Percentiles rank a stretch among this genome's conserved stretches.
Conservation (phyloP, 1,139 yeast genomes). For the Geotrichum macrosporum region DNA sequence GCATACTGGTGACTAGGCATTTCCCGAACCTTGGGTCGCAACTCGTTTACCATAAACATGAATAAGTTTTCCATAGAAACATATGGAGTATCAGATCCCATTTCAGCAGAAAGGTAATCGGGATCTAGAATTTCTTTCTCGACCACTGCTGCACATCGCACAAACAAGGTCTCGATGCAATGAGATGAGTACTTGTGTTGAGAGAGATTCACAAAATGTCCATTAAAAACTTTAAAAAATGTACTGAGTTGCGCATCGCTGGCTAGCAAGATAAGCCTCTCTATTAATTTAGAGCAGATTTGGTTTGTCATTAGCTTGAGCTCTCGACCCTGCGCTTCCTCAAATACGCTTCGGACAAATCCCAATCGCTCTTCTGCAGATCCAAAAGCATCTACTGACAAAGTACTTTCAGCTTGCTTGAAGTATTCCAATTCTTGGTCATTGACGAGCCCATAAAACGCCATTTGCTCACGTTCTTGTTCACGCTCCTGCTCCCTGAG, state of each 20-base stretch:
- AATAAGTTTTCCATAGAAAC: slow-evolving; percentile 50
- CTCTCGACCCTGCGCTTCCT: slow-evolving; percentile 87
- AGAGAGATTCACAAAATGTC: slow-evolving; percentile 69
- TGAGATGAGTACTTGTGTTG: slow-evolving; percentile 92
- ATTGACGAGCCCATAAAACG: slow-evolving; percentile 84
- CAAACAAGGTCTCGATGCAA: slow-evolving; percentile 80
- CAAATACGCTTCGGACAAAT: slow-evolving; percentile 71
- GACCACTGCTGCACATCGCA: slow-evolving; percentile 67
- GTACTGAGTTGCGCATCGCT: slow-evolving; percentile 55
- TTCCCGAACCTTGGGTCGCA: slow-evolving; percentile 53
- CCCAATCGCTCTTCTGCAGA: slow-evolving; percentile 66
- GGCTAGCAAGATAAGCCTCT: slow-evolving; percentile 70
- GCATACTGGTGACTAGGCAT: slow-evolving; percentile 78
- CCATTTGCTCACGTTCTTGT: slow-evolving; percentile 22
- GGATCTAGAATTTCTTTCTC: slow-evolving; percentile 58
- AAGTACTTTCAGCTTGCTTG: slow-evolving; percentile 83
- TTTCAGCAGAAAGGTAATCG: slow-evolving; percentile 12
- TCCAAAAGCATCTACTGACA: slow-evolving; percentile 76
- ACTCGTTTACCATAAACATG: slow-evolving; percentile 60
- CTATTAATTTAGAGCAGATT: slow-evolving; percentile 88
- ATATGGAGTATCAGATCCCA: slow-evolving; percentile 9
- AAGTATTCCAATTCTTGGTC: slow-evolving; percentile 82
- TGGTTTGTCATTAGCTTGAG: slow-evolving; percentile 89
- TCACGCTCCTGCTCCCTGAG: slow-evolving; percentile 19
- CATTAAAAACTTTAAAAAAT: slow-evolving; percentile 62